phyloP scores from a whole-genome alignment of 2,329 filamentous ascomycete species.

The Exophiala sp. region DNA sequence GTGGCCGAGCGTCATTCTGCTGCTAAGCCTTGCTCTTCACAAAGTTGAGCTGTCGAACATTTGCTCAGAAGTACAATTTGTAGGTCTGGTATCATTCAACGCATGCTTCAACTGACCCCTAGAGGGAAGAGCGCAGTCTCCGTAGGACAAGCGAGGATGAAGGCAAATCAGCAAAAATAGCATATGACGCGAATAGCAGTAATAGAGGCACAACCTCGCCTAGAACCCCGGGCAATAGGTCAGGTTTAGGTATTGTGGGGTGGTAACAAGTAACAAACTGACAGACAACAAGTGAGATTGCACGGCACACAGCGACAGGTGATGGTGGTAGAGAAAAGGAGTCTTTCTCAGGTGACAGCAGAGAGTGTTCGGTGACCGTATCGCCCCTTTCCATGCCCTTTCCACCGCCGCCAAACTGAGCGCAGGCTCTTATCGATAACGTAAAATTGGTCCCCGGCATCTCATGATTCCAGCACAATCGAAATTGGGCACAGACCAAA shows the following conservation, averaged over 20 bases:
- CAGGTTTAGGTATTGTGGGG: conserved; percentile 11
- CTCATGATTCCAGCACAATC: not conserved
- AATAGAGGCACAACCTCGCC: no score
- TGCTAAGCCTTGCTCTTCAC: not conserved
- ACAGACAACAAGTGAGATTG: not conserved
- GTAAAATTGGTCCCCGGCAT: not conserved
- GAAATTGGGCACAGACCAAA: not conserved
- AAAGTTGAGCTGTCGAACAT: no score
- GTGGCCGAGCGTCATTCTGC: conserved; percentile 1
- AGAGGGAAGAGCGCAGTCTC: no score
- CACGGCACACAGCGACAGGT: not conserved
- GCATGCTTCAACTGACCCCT: no score
- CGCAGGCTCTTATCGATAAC: not conserved
- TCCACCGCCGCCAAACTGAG: not conserved
- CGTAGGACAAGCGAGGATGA: no score
- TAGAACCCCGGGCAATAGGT: conserved; percentile 3
- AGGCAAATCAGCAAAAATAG: not conserved
- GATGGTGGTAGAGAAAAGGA: not conserved
- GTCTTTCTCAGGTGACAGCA: not conserved
- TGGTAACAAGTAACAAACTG: not conserved
- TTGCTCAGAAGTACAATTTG: no score
- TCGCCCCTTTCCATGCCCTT: not conserved
- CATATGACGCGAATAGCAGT: no score
- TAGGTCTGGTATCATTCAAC: no score
- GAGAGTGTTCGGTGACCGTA: not conserved